phyloP scores from a whole-genome alignment of 2,329 filamentous ascomycete species.

The Scytalidium lignicola region DNA sequence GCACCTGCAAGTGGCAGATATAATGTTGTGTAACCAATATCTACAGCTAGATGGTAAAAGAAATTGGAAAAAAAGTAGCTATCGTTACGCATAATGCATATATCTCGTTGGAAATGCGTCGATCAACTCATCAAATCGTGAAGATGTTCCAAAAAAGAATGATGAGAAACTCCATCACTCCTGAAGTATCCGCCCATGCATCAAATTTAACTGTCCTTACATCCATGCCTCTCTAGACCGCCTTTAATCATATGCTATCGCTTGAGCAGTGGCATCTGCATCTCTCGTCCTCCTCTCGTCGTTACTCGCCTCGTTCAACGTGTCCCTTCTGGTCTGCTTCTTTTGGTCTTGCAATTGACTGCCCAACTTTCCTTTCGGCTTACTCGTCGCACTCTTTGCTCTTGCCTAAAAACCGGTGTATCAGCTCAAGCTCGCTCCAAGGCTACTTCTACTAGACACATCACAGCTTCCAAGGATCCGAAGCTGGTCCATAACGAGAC shows the following conservation, averaged over 20 bases:
- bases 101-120: background rate
- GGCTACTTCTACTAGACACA: background rate
- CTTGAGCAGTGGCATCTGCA: slow-evolving; percentile 56
- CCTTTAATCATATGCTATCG: slow-evolving; percentile 51
- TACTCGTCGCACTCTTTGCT: slow-evolving; percentile 50
- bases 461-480: background rate
- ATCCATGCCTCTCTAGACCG: background rate
- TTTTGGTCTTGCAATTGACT: slow-evolving; percentile 70
- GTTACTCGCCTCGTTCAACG: slow-evolving; percentile 62
- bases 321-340: slow-evolving; percentile 63
- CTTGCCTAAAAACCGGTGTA: slow-evolving; percentile 50
- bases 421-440: slow-evolving; percentile 7
- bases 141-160: background rate
- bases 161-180: background rate
- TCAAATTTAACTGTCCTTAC: background rate
- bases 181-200: background rate
- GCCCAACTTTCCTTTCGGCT: slow-evolving; percentile 58
- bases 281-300: slow-evolving; percentile 61
- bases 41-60: background rate
- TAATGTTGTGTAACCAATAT: slow-evolving; percentile 62
- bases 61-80: background rate
- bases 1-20: slow-evolving; percentile 79
- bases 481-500: background rate
- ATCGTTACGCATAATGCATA: background rate
- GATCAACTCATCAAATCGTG: background rate